These are phyloP conservation scores for Lachancea nothofagi DNA, from an alignment of 805 yeast genomes.

Conservation along the genomic window DNA sequence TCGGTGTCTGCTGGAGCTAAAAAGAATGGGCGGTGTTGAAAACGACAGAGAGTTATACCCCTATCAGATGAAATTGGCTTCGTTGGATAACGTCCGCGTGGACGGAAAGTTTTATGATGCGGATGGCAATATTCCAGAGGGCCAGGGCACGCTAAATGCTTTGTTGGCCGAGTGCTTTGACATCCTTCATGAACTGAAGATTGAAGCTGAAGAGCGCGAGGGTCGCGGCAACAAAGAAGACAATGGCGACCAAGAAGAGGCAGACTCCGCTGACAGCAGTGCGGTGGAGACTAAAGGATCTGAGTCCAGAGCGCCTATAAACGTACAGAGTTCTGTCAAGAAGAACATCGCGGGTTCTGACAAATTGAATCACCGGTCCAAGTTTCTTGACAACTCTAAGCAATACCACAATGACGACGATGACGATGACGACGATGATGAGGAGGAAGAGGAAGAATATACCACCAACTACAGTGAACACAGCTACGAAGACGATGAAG, in stretches of 20 bases:
- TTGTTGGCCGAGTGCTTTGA: slow-evolving; percentile 92
- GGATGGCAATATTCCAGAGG: slow-evolving; percentile 89
- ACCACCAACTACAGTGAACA: slow-evolving; percentile 19
- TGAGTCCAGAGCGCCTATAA: no score
- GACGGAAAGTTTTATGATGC: slow-evolving; percentile 87
- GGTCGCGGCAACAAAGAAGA: slow-evolving; percentile 22
- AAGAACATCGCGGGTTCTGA: no score
- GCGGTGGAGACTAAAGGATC: no score
- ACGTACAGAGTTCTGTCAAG: no score
- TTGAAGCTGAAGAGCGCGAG: slow-evolving; percentile 68
- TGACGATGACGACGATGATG: slow-evolving; percentile 19
- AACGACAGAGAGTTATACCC: slow-evolving; percentile 90
- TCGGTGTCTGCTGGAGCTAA: slow-evolving; percentile 81
- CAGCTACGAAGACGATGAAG: slow-evolving; percentile 22
- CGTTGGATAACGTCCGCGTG: slow-evolving; percentile 75
- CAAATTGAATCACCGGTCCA: slow-evolving; percentile 14
- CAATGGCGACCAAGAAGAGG: slow-evolving; percentile 3
- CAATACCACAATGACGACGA: slow-evolving; percentile 10
- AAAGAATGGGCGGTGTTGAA: slow-evolving; percentile 86
- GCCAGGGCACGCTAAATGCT: slow-evolving; percentile 93
- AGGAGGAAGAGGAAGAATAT: slow-evolving; percentile 13
- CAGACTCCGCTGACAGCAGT: no score
- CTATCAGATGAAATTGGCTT: slow-evolving; percentile 88
- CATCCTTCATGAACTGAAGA: slow-evolving; percentile 81
- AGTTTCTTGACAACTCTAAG: slow-evolving; percentile 17